Evolutionary conservation across 306 rosid genomes (phyloP).

Genomic region (Oxytropis ochrocephala): DNA sequence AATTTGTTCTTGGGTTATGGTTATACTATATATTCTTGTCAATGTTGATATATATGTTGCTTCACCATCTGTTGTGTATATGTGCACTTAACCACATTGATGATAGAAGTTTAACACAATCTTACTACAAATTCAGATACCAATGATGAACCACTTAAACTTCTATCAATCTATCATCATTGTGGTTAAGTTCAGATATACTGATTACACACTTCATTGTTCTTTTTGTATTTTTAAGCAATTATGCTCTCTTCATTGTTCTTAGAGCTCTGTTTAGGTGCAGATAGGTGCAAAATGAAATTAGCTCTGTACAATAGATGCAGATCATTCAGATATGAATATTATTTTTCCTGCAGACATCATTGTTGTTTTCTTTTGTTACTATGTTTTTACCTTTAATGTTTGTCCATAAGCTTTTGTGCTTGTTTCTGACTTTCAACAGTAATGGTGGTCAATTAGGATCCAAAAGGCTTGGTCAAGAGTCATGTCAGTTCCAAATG

Average conservation of each 20-base stretch:
- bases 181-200: no score
- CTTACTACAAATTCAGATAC: background rate
- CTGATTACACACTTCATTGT: no score
- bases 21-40: background rate
- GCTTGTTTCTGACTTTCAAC: slow-evolving; percentile 22
- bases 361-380: background rate
- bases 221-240: no score
- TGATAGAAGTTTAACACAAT: background rate
- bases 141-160: no score
- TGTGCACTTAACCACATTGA: background rate
- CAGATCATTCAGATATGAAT: no score
- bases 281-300: no score
- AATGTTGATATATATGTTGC: background rate
- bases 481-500: slow-evolving; percentile 54
- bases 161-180: no score
- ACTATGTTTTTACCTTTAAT: background rate
- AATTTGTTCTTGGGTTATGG: background rate
- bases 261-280: no score
- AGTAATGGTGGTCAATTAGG: slow-evolving; percentile 13
- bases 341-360: no score
- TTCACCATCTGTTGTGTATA: background rate
- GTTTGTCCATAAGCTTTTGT: background rate
- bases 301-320: no score
- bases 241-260: no score
- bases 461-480: slow-evolving; percentile 22